phyloP scores from a whole-genome alignment of 371 early-diverging fungal species.

The Mortierella sp. region DNA sequence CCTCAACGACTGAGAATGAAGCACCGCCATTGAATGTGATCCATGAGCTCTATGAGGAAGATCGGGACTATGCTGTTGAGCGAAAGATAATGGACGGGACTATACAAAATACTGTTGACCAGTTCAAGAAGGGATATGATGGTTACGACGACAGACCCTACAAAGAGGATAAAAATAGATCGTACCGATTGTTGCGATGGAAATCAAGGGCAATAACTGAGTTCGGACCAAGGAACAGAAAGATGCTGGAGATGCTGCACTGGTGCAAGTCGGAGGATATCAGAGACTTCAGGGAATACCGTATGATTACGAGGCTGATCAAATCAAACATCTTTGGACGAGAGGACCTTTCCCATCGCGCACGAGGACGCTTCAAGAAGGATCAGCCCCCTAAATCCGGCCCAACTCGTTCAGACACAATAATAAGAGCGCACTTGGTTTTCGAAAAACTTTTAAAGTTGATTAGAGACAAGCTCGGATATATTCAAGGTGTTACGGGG shows the following conservation, averaged over 20 bases:
- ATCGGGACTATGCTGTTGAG: no score
- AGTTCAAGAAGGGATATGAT: background rate
- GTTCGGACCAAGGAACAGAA: constrained; percentile 6
- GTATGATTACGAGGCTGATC: background rate
- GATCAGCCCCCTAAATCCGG: background rate
- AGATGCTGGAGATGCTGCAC: constrained; percentile 11
- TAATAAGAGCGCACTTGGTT: background rate
- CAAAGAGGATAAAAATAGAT: no score
- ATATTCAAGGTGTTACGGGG: constrained; percentile 1
- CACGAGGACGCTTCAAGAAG: no score
- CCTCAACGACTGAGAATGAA: background rate
- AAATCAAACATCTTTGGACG: background rate
- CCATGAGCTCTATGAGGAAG: no score
- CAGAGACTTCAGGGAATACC: constrained; percentile 5
- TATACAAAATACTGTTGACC: no score
- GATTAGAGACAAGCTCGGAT: background rate
- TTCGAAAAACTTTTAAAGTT: background rate
- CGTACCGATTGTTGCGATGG: background rate
- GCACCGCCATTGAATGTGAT: no score
- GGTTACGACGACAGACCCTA: background rate
- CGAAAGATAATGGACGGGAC: no score
- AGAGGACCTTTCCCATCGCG: background rate
- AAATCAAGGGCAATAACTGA: background rate
- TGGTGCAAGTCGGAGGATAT: constrained; percentile 6
- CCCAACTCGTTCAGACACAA: background rate